phyloP scores from a whole-genome alignment of 768 basidiomycete species.

The Pisolithus tinctorius region DNA sequence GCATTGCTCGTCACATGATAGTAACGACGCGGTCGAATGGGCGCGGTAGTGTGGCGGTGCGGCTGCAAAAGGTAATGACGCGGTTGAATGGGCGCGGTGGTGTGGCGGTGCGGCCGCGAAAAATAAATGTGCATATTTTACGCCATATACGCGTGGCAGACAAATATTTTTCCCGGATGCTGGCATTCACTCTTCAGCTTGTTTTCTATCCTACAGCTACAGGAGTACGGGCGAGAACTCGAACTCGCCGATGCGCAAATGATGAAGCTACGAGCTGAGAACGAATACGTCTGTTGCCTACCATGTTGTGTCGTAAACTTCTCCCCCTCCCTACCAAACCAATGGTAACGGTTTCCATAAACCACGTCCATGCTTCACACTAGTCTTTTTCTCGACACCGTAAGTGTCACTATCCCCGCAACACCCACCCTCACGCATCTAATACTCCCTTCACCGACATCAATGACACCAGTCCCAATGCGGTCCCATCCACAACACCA shows the following conservation, averaged over 20 bases:
- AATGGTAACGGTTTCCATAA: background rate
- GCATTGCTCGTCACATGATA: no score
- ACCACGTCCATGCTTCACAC: background rate
- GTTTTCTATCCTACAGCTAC: slow-evolving; percentile 6
- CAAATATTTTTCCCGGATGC: background rate
- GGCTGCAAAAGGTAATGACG: no score
- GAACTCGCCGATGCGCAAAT: slow-evolving; percentile 21
- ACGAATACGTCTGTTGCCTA: slow-evolving; percentile 18
- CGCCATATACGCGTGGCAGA: slow-evolving; percentile 11
- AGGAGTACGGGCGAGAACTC: slow-evolving; percentile 22
- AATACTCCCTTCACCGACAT: slow-evolving; percentile 21
- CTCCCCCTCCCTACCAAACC: background rate
- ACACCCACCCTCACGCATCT: slow-evolving; percentile 27
- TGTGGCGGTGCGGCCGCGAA: no score
- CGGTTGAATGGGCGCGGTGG: no score
- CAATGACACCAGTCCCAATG: slow-evolving; percentile 10
- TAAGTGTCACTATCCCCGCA: slow-evolving; percentile 25
- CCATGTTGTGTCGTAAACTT: background rate
- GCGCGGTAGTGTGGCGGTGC: no score
- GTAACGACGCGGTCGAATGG: no score
- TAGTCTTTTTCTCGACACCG: slow-evolving; percentile 28
- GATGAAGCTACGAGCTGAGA: slow-evolving; percentile 27
- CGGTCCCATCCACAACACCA: slow-evolving; percentile 12
- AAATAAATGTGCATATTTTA: no score
- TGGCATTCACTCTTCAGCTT: background rate